Evolutionary conservation across 306 rosid genomes (phyloP), one percentile per base, ranked within the genome.

Genomic region (Ziziphus jujuba): DNA sequence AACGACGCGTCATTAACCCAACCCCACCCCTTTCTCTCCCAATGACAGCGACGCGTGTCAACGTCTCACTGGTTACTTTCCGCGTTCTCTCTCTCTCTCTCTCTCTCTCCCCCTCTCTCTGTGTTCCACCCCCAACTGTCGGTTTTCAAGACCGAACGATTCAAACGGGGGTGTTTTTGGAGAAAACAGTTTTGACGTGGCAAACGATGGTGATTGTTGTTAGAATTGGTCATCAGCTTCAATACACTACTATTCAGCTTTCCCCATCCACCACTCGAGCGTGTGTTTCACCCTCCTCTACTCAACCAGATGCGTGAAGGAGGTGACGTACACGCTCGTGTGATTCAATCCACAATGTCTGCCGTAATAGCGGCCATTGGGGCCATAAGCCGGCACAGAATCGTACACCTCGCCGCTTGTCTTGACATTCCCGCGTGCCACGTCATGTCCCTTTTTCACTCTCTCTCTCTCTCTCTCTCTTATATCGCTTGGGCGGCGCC

Each of bases 361-460:
- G 53, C 52, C 52, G 67, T 62, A 66, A 73, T 58, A 65, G 36
- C 72, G 78, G 78, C 72, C 44, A 52, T 60, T 67, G 58, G 58
- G 49, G 70, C 51, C 59, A 24, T 36, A 51, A 66, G 73, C 58
- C 79, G 69, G 73, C 73, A 74, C 62, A 17, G 36, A 35, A 60
- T 20, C 51, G 61, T 36, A 61, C 38, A 14, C 9, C 24, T 23
- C 56, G 74, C 53, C 45, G 17, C 54, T 22, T 61, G 79, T 67
- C 74, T 61, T 24, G 52, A 45, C 53, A 67, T 58, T 58, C 49
- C 62, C 78, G 72, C 78, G 62, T 67, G 74, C 63, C 74, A 75
- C 74, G 69, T 67, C 28, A 12, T 43, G n/a, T 36, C 22, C 28
- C 14, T 11, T 22, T 7, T 20, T 13, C 17, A 10, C 23, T 3